These are phyloP conservation scores for Thermoascus crustaceus DNA, from an alignment of 2,329 filamentous ascomycete species.

Conservation along the genomic window DNA sequence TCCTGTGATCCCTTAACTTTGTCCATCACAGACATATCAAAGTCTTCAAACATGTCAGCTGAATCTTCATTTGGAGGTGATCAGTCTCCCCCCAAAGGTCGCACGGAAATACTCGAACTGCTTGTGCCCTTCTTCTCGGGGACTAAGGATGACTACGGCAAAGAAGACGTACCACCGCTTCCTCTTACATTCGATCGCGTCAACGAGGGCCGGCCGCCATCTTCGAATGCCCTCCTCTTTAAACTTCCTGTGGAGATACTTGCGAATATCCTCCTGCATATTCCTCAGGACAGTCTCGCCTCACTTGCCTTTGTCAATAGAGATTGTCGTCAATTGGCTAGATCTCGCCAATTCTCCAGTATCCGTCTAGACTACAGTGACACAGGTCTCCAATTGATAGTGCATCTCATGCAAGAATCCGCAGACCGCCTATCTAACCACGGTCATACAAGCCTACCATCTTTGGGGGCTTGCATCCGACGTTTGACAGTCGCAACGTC, in stretches of 20 bases:
- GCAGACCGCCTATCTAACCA: not conserved
- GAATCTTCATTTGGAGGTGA: not conserved
- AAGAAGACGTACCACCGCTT: not conserved
- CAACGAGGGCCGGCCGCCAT: slow-evolving; percentile 1
- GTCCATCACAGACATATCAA: not conserved
- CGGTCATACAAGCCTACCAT: slow-evolving; percentile 1
- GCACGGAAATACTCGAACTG: not conserved
- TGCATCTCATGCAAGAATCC: not conserved
- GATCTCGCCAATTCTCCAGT: slow-evolving; percentile 5
- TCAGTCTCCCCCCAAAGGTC: not conserved
- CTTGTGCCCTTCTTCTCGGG: not conserved
- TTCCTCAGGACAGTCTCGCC: not conserved
- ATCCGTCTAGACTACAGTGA: slow-evolving; percentile 3
- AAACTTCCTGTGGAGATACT: slow-evolving; percentile 5
- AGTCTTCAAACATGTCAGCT: not conserved
- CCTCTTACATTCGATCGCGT: slow-evolving; percentile 3
- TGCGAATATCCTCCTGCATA: not conserved
- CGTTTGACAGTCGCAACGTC: slow-evolving; percentile 12
- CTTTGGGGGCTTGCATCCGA: slow-evolving; percentile 5
- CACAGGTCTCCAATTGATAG: not conserved
- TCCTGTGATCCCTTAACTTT: too few relatives aligned
- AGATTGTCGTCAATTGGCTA: slow-evolving; percentile 7
- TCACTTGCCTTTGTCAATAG: slow-evolving; percentile 5
- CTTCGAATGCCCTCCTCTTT: not conserved
- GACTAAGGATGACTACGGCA: not conserved